Percentiles rank a stretch among this genome's conserved stretches.
These are phyloP conservation scores for Groenewaldozyma auringiensis DNA, from an alignment of 1,139 yeast species.

Conservation along the genomic window DNA sequence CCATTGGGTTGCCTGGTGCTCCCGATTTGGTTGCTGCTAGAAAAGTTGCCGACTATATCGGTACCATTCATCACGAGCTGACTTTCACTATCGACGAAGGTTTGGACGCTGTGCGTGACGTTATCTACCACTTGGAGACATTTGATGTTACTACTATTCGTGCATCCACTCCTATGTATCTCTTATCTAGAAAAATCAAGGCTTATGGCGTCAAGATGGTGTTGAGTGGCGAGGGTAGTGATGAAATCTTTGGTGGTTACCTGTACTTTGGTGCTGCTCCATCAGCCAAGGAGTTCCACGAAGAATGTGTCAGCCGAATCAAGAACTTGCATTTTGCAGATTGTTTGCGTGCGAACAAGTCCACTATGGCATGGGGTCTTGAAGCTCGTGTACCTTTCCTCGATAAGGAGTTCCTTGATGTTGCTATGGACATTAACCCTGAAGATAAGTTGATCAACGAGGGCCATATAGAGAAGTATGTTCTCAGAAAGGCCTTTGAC, in stretches of 20 bases:
- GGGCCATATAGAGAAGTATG: constrained; percentile 78
- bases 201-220: constrained; percentile 99
- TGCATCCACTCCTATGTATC: constrained; percentile 98
- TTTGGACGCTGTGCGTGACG: constrained; percentile 89
- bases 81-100: constrained; percentile 96
- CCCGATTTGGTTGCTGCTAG: constrained; percentile 96
- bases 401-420: constrained; percentile 85
- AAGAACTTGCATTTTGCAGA: constrained; percentile 96
- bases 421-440: constrained; percentile 92
- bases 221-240: constrained; percentile 97
- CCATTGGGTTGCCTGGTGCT: constrained; percentile 94
- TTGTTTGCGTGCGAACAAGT: constrained; percentile 97
- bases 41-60: constrained; percentile 87
- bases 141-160: constrained; percentile 97
- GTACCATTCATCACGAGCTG: constrained; percentile 95
- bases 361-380: constrained; percentile 99
- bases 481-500: constrained; percentile 94
- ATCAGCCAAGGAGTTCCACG: constrained; percentile 81
- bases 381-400: constrained; percentile 99
- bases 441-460: constrained; percentile 68
- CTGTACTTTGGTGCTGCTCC: constrained; percentile 97
- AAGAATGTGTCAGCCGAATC: constrained; percentile 90
- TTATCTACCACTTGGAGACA: constrained; percentile 91
- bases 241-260: constrained; percentile 98
- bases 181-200: constrained; percentile 90